Conservation (phyloP, 2,329 filamentous ascomycete genomes). For the Microascus cirrosus region DNA sequence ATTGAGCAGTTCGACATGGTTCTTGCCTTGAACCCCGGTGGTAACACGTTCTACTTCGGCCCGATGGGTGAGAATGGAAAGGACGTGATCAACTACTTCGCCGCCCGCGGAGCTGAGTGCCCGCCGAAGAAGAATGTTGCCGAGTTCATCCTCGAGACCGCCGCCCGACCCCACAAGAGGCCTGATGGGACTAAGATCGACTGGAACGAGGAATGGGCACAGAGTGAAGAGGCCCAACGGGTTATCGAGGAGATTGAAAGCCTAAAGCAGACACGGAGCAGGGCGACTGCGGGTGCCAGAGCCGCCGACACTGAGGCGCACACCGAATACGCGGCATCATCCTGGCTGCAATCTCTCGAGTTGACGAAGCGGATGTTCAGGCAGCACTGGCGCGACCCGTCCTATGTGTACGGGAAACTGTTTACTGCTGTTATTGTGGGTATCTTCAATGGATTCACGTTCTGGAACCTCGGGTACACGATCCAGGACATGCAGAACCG, state of each 20-base stretch:
- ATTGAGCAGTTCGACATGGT: constrained; percentile 69
- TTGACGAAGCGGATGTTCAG: constrained; percentile 76
- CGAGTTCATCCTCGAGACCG: constrained; percentile 68
- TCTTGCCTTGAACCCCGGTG: constrained; percentile 59
- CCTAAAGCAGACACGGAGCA: background rate
- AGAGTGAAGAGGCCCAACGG: background rate
- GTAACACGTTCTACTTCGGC: constrained; percentile 64
- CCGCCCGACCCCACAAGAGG: constrained; percentile 64
- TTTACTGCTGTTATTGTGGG: constrained; percentile 69
- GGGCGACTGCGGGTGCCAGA: constrained; percentile 11
- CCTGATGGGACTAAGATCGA: constrained; percentile 23
- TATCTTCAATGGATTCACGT: constrained; percentile 82
- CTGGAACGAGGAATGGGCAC: constrained; percentile 21
- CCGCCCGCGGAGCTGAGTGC: constrained; percentile 45
- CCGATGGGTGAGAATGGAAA: constrained; percentile 27
- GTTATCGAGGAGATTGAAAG: constrained; percentile 4
- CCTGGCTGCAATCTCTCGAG: constrained; percentile 42
- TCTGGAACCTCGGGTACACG: constrained; percentile 58
- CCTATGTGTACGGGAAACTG: constrained; percentile 72
- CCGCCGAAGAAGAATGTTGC: constrained; percentile 67
- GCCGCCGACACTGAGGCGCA: constrained; percentile 15
- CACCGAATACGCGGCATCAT: constrained; percentile 25
- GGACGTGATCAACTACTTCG: constrained; percentile 50
- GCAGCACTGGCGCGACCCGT: constrained; percentile 73
- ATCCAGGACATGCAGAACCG: constrained; percentile 71